These are phyloP conservation scores for Aspergillus novoparasiticus DNA, from an alignment of 2,329 filamentous ascomycete genomes.

Conservation along the genomic window DNA sequence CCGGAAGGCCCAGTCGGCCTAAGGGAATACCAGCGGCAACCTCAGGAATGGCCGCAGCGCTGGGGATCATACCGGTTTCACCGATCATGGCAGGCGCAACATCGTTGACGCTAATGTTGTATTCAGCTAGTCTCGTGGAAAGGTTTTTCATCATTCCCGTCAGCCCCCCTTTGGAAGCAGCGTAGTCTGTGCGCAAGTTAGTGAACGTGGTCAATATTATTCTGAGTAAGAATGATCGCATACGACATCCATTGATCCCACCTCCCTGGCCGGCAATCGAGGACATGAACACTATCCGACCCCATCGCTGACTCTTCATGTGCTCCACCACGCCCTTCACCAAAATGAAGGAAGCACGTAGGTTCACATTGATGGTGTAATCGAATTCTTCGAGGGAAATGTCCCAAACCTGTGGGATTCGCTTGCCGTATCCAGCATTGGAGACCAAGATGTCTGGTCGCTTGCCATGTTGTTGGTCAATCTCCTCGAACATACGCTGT, in stretches of 20 bases:
- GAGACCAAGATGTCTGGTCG: slow-evolving; percentile 65
- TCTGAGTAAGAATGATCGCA: slow-evolving; percentile 15
- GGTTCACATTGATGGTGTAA: slow-evolving; percentile 63
- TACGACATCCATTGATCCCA: slow-evolving; percentile 64
- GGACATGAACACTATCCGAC: slow-evolving; percentile 65
- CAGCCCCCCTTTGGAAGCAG: slow-evolving; percentile 64
- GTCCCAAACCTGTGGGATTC: slow-evolving; percentile 59
- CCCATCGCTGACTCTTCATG: slow-evolving; percentile 64
- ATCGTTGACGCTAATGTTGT: slow-evolving; percentile 67
- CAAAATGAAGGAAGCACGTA: slow-evolving; percentile 64
- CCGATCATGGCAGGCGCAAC: slow-evolving; percentile 72
- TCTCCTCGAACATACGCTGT: slow-evolving; percentile 56
- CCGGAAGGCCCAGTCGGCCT: slow-evolving; percentile 58
- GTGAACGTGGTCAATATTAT: neutral
- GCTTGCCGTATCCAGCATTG: slow-evolving; percentile 68
- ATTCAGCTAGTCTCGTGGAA: slow-evolving; percentile 59
- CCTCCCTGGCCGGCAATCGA: slow-evolving; percentile 66
- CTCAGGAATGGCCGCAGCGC: slow-evolving; percentile 59
- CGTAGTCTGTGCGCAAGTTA: slow-evolving; percentile 43
- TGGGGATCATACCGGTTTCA: slow-evolving; percentile 64
- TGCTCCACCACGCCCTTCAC: slow-evolving; percentile 62
- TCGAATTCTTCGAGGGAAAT: slow-evolving; percentile 68
- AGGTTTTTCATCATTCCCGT: slow-evolving; percentile 68
- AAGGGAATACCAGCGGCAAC: slow-evolving; percentile 63
- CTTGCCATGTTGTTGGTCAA: slow-evolving; percentile 55